Base-by-base conservation (phyloP, 768 basidiomycete genomes). In the Cantharellus anzutake region DNA sequence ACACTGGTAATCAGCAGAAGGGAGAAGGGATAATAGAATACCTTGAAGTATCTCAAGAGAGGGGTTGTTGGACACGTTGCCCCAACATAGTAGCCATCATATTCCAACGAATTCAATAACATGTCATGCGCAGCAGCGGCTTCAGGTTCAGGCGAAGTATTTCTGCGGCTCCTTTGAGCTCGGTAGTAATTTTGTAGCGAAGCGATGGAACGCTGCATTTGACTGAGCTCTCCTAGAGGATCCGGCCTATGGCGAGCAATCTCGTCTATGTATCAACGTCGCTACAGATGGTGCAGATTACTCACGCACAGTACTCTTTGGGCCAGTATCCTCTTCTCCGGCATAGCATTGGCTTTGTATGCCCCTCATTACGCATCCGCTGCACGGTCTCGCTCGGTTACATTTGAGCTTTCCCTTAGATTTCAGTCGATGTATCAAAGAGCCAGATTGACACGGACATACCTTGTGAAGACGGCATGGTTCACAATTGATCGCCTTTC, bases 401-500 rank as follows among this genome's bases (percentile, higher is more conserved):
- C 87, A 90, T 72, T 90, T 88, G 65, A 89, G 79, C 72, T 89
- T 87, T 75, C 82, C 85, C 65, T 57, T 55, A 14, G 7, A 7
- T 11, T 11, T 48, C 11, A 11, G 44, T 29, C 11, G 11, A 29
- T 48, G 44, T 48, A 11, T 11, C 11, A 48, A 11, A 29, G 44
- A 11, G 11, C 29, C 44, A 48, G 44, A 48, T 55, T 7, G 14
- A 55, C 14, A 55, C 11, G 7, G 14, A 7, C 52, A 11, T 11
- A 55, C 52, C 52, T 55, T 55, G 52, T 55, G 52, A 11, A 81
- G 83, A 67, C 87, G 77, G 73, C 87, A 90, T 2, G 87, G 87
- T 65, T 87, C 86, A 67, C 87, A 90, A 71, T 90, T 90, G 65
- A 90, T 87, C 16, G 87, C 86, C 67, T 89, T 89, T 61, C 87